Evolutionary conservation across 2,329 filamentous ascomycete species (phyloP), one percentile per base, ranked within the genome.

Genomic region (Diaporthe helianthi): DNA sequence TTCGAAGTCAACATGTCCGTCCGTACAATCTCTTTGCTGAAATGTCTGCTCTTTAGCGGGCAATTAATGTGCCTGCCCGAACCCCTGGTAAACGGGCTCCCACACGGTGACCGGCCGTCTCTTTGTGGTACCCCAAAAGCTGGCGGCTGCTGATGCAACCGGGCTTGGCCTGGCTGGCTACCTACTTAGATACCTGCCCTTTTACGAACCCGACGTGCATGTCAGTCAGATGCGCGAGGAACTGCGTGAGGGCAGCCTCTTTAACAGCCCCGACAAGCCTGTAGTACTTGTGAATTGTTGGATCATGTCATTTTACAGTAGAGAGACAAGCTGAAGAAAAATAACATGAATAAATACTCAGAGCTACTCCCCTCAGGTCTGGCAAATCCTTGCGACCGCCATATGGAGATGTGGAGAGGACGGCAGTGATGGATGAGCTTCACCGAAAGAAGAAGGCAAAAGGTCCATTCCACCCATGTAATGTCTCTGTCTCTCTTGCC

Each of bases 1-100:
- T 85, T 85, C 82, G 80, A 80, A 87, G 89, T 84, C 85, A 80
- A 92, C 86, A 92, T 84, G 4, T 70, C 72, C n/a, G n/a, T n/a
- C n/a, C n/a, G n/a, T 65, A 26, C 13, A 17, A 7, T 4, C 8
- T 24, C 13, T 38, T 0, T 24, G 2, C 12, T 19, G 38, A 12
- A 8, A 12, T 5, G 41, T 49, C 1, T 10, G 24, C 19, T 51
- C 2, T 33, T 29, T n/a, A 31, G 29, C n/a, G 19, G 44, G 12
- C 29, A 8, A 24, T 36, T 47, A 8, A 24, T 36, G 33, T n/a
- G 29, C n/a, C 17, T 4, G 4, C 17, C n/a, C n/a, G n/a, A n/a
- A n/a, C 36, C 36, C 36, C 13, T 38, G 15, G 10, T 26, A 15
- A 36, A 15, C n/a, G 4, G 29, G 3, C 44, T 6, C n/a, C 26